Conservation (phyloP, 1,139 yeast genomes). For the Kodamaea ohmeri region DNA sequence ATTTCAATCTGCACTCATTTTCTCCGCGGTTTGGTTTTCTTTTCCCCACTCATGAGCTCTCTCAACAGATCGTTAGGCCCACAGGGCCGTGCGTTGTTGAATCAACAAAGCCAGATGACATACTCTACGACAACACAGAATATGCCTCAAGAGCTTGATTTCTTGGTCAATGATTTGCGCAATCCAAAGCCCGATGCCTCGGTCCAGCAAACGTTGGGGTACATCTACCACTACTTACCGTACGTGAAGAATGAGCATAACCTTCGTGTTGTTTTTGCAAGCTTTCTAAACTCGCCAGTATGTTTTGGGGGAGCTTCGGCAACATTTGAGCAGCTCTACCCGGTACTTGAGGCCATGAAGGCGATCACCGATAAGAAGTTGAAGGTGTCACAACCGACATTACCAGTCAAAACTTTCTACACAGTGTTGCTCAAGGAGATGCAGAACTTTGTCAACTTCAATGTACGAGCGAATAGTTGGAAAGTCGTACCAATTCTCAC, state of each 20-base stretch:
- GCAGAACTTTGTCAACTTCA: slow-evolving; percentile 28
- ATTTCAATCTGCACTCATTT: too few species aligned
- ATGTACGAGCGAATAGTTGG: slow-evolving; percentile 45
- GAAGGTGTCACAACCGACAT: slow-evolving; percentile 59
- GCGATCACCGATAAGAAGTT: slow-evolving; percentile 51
- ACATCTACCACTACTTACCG: slow-evolving; percentile 60
- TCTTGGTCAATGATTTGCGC: slow-evolving; percentile 42
- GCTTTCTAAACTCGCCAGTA: slow-evolving; percentile 47
- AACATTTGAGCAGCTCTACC: slow-evolving; percentile 35
- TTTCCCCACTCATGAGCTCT: slow-evolving; percentile 8
- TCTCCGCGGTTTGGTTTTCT: slow-evolving; percentile 2
- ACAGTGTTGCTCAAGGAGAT: slow-evolving; percentile 40
- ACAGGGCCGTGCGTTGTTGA: slow-evolving; percentile 24
- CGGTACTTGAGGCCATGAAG: slow-evolving; percentile 49
- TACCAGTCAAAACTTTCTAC: slow-evolving; percentile 53
- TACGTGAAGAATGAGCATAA: slow-evolving; percentile 58
- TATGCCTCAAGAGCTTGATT: slow-evolving; percentile 48
- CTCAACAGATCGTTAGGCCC: slow-evolving; percentile 22
- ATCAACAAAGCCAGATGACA: not conserved
- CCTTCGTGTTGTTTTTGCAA: slow-evolving; percentile 48
- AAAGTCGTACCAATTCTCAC: slow-evolving; percentile 54
- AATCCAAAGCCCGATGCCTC: slow-evolving; percentile 36
- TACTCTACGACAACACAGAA: not conserved
- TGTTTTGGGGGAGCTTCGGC: slow-evolving; percentile 40
- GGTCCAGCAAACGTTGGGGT: slow-evolving; percentile 44